These are phyloP conservation scores for Tulasnella sp. DNA, from an alignment of 768 basidiomycete genomes.

Conservation along the genomic window DNA sequence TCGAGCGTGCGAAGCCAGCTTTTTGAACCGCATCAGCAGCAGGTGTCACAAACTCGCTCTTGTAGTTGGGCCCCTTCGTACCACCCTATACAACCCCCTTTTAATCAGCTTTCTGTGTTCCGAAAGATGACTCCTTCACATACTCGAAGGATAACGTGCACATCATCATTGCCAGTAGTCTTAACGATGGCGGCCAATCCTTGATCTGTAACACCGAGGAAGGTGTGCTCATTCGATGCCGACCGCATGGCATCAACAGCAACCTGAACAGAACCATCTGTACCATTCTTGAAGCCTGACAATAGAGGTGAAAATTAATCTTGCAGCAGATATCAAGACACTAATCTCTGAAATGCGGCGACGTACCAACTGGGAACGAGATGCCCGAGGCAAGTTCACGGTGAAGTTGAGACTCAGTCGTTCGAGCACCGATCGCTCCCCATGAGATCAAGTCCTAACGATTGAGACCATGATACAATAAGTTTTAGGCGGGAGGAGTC, in stretches of 20 bases:
- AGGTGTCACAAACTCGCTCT: constrained; percentile 63
- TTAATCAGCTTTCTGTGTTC: not conserved
- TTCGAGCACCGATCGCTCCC: constrained; percentile 96
- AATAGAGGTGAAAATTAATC: not conserved
- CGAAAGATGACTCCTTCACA: not conserved
- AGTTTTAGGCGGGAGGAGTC: not conserved
- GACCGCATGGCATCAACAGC: constrained; percentile 97
- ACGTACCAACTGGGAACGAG: constrained; percentile 78
- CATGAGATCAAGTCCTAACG: constrained; percentile 60
- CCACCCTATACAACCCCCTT: constrained; percentile 51
- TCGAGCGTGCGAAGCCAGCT: constrained; percentile 54
- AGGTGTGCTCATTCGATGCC: constrained; percentile 86
- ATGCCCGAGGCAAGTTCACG: constrained; percentile 93
- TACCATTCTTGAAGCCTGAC: constrained; percentile 94
- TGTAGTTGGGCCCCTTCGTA: constrained; percentile 85
- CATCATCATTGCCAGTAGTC: constrained; percentile 75
- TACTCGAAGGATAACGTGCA: constrained; percentile 86
- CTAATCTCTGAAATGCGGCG: not conserved
- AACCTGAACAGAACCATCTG: constrained; percentile 81
- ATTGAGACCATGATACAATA: not conserved
- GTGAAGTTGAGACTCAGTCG: constrained; percentile 96
- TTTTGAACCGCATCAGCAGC: constrained; percentile 64
- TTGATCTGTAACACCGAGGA: constrained; percentile 66
- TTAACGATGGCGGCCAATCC: constrained; percentile 88
- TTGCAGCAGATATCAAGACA: not conserved